phyloP scores from a whole-genome alignment of 352 stramenopile species.

The Phytophthora pinifolia region DNA sequence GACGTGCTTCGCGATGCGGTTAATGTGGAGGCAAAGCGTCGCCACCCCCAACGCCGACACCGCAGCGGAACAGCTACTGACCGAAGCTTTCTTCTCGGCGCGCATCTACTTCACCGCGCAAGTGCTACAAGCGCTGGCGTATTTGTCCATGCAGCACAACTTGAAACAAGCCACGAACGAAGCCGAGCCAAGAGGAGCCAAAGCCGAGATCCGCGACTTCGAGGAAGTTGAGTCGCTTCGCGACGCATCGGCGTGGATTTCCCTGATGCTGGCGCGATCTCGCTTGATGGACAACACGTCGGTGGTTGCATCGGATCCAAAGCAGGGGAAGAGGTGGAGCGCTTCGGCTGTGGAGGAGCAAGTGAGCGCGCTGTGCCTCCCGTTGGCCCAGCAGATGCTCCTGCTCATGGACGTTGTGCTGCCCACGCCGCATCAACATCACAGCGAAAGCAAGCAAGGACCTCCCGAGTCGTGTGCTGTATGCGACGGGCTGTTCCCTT shows the following conservation, averaged over 20 bases:
- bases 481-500: constrained; percentile 61
- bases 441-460: constrained; percentile 17
- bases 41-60: constrained; percentile 30
- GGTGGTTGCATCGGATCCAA: background rate
- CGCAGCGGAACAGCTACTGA: constrained; percentile 41
- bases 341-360: constrained; percentile 37
- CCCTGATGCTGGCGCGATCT: constrained; percentile 47
- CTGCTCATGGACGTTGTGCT: constrained; percentile 60
- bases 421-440: constrained; percentile 23
- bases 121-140: constrained; percentile 56
- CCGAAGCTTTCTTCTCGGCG: constrained; percentile 56
- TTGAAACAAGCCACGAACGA: constrained; percentile 4
- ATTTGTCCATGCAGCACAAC: constrained; percentile 26
- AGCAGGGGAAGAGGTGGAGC: constrained; percentile 24
- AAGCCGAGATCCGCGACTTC: constrained; percentile 50
- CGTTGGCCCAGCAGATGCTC: constrained; percentile 60
- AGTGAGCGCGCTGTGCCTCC: constrained; percentile 48
- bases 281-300: constrained; percentile 30
- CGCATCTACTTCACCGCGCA: constrained; percentile 61
- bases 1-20: constrained; percentile 51
- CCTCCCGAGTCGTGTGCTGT: constrained; percentile 46
- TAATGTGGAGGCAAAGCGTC: constrained; percentile 46
- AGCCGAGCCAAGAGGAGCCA: no score
- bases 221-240: constrained; percentile 54
- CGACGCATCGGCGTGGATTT: constrained; percentile 57